phyloP scores from a whole-genome alignment of 805 yeast genomes.

The Saturnispora sekii region DNA sequence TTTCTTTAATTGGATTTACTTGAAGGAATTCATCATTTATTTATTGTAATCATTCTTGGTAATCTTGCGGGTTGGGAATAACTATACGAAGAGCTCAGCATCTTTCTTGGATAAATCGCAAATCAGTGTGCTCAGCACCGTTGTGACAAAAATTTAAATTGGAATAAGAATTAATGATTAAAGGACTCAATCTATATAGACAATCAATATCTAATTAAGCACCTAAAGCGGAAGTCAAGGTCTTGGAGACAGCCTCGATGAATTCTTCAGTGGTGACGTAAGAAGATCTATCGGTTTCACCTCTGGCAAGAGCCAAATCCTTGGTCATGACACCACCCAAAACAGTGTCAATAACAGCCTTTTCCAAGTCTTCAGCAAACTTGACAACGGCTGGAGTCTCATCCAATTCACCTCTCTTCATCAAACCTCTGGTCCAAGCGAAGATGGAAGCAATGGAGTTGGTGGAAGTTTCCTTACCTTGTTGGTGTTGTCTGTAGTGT shows the following conservation, averaged over 20 bases:
- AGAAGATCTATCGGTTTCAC: slow-evolving; percentile 70
- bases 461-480: slow-evolving; percentile 94
- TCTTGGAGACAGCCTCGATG: slow-evolving; percentile 67
- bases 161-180: too few relatives aligned
- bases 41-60: neutral
- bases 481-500: slow-evolving; percentile 92
- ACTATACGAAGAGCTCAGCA: neutral
- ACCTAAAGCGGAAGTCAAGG: slow-evolving; percentile 32
- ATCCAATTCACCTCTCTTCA: slow-evolving; percentile 88
- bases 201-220: slow-evolving; percentile 8
- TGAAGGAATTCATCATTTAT: neutral
- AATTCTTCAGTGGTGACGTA: slow-evolving; percentile 92
- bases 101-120: neutral
- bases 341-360: slow-evolving; percentile 81
- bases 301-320: slow-evolving; percentile 85
- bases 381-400: slow-evolving; percentile 72
- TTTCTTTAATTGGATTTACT: slow-evolving; percentile 4
- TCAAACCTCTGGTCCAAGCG: slow-evolving; percentile 93
- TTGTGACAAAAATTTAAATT: too few relatives aligned
- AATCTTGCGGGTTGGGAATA: neutral
- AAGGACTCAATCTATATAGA: neutral
- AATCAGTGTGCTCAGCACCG: neutral
- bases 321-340: slow-evolving; percentile 88
- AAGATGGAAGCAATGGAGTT: slow-evolving; percentile 95
- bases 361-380: slow-evolving; percentile 72